Conservation (phyloP, 2,329 filamentous ascomycete genomes). For the Colletotrichum horii region DNA sequence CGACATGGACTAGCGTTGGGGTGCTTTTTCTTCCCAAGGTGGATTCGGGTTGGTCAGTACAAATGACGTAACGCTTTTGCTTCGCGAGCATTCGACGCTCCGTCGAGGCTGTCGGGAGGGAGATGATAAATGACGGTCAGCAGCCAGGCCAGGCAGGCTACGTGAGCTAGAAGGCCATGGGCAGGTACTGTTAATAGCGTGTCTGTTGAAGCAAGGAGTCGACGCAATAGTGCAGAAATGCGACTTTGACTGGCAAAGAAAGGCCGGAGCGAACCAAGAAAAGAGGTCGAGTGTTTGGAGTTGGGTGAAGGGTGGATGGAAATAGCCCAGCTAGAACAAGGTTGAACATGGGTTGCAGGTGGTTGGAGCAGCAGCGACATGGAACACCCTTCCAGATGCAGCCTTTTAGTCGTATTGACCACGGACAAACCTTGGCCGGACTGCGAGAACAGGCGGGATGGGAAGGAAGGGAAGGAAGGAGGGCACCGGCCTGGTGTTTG, state of each 20-base stretch:
- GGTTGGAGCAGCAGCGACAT: background rate
- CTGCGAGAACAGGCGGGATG: background rate
- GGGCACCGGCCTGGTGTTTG: background rate
- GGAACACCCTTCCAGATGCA: background rate
- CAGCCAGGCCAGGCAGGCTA: background rate
- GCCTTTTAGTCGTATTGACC: background rate
- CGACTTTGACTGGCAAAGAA: background rate
- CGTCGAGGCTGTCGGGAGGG: background rate
- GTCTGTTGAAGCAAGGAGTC: background rate
- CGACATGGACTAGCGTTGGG: background rate
- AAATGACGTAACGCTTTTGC: constrained; percentile 10
- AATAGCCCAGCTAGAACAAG: background rate
- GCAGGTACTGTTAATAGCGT: background rate
- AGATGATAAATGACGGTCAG: background rate
- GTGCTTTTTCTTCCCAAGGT: background rate
- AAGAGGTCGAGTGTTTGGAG: background rate
- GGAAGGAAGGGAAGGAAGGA: background rate
- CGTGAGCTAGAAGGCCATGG: background rate
- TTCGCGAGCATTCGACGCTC: background rate
- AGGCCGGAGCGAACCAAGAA: background rate
- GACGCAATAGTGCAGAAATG: constrained; percentile 2
- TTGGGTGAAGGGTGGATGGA: background rate
- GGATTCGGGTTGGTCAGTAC: background rate
- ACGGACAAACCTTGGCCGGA: constrained; percentile 1
- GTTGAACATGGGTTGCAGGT: background rate